Evolutionary conservation across 2,329 filamentous ascomycete species (phyloP).

Genomic region (Paecilomyces sp.): DNA sequence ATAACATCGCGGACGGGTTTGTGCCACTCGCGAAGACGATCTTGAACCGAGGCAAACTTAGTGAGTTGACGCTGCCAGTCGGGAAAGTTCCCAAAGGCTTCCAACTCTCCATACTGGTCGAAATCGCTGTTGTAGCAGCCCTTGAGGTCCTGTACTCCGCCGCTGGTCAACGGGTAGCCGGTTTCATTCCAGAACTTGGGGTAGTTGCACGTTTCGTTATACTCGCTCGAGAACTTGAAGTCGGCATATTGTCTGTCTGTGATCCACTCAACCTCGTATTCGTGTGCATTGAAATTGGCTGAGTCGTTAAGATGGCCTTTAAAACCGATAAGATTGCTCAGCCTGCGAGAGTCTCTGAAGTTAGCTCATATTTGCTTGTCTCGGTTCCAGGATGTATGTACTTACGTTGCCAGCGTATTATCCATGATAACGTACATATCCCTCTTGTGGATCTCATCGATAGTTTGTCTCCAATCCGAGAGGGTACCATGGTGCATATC

Average conservation of each 20-base stretch:
- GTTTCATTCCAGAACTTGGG: slow-evolving; percentile 50
- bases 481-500: slow-evolving; percentile 52
- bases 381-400: slow-evolving; percentile 24
- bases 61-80: slow-evolving; percentile 53
- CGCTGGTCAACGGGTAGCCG: slow-evolving; percentile 37
- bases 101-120: slow-evolving; percentile 51
- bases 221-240: slow-evolving; percentile 43
- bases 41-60: slow-evolving; percentile 55
- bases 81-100: slow-evolving; percentile 50
- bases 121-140: slow-evolving; percentile 53
- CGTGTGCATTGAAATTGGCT: background rate
- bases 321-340: background rate
- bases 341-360: background rate
- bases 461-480: slow-evolving; percentile 44
- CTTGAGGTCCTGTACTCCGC: slow-evolving; percentile 36
- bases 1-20: slow-evolving; percentile 47
- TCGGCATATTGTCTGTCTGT: slow-evolving; percentile 43
- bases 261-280: background rate
- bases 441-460: slow-evolving; percentile 46
- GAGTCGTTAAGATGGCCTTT: background rate
- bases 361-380: background rate
- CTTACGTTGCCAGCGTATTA: slow-evolving; percentile 51
- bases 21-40: slow-evolving; percentile 53
- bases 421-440: slow-evolving; percentile 55
- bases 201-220: slow-evolving; percentile 43